Percentiles rank a stretch among this genome's conserved stretches.
Conservation (phyloP, 139 green algal genomes). For the Nannochloris sp. region DNA sequence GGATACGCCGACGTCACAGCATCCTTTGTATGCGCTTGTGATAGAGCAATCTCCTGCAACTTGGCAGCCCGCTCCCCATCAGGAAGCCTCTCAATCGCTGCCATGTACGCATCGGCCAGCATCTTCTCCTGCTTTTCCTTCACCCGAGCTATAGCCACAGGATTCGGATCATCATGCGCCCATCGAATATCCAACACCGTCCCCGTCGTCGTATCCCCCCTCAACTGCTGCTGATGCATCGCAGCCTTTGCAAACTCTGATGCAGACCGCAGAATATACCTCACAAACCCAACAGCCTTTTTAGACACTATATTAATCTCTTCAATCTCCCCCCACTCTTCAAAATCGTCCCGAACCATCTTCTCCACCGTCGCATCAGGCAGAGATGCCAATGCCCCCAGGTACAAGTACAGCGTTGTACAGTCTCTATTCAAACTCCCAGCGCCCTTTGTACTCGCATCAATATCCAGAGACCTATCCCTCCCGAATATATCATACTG, state of each 20-base stretch:
- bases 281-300: constrained; percentile 64
- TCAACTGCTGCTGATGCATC: constrained; percentile 58
- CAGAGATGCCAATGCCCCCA: constrained; percentile 40
- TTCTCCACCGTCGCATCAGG: constrained; percentile 30
- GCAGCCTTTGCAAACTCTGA: constrained; percentile 75
- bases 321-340: constrained; percentile 42
- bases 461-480: constrained; percentile 31
- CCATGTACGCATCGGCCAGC: constrained; percentile 18
- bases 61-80: constrained; percentile 13
- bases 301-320: constrained; percentile 46
- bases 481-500: constrained; percentile 55
- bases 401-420: constrained; percentile 52
- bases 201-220: constrained; percentile 25
- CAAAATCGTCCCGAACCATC: constrained; percentile 42
- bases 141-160: constrained; percentile 29
- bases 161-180: constrained; percentile 72
- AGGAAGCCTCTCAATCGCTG: constrained; percentile 11
- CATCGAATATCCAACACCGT: constrained; percentile 60
- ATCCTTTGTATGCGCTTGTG: constrained; percentile 7
- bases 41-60: constrained; percentile 26
- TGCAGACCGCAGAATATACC: constrained; percentile 49
- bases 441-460: constrained; percentile 23
- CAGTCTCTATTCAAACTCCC: constrained; percentile 53
- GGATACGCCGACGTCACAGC: constrained; percentile 19
- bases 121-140: constrained; percentile 44